Percentiles rank a stretch among this genome's conserved stretches.
Evolutionary conservation across 768 basidiomycete genomes (phyloP).

Genomic region (Pholiota microspora): DNA sequence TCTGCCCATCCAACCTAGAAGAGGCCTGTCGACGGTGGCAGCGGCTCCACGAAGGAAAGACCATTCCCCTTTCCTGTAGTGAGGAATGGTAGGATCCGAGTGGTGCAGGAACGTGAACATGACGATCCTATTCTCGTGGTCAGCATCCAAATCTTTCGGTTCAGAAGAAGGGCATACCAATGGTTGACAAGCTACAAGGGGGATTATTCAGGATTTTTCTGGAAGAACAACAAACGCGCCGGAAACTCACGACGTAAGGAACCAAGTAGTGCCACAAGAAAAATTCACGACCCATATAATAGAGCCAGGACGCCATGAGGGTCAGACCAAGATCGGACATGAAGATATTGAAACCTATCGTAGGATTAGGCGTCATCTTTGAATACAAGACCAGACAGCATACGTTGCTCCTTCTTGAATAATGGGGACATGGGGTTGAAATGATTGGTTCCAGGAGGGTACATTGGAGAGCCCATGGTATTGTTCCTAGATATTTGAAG

Average conservation of each 20-base stretch:
- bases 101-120: slow-evolving; percentile 63
- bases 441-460: slow-evolving; percentile 47
- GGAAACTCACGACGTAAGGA: slow-evolving; percentile 41
- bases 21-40: slow-evolving; percentile 54
- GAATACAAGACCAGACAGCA: neutral
- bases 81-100: slow-evolving; percentile 55
- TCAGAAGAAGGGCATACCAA: slow-evolving; percentile 22
- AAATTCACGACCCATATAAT: slow-evolving; percentile 22
- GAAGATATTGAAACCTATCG: slow-evolving; percentile 28
- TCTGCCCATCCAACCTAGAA: slow-evolving; percentile 56
- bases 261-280: slow-evolving; percentile 33
- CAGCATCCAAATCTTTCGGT: neutral
- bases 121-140: slow-evolving; percentile 22
- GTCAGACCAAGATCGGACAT: slow-evolving; percentile 30
- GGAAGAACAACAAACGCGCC: too few relatives aligned
- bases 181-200: slow-evolving; percentile 39
- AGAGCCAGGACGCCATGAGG: slow-evolving; percentile 24
- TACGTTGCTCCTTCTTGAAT: slow-evolving; percentile 37
- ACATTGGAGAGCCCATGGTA: slow-evolving; percentile 44
- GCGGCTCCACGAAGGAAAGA: slow-evolving; percentile 55
- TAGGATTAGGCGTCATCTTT: neutral
- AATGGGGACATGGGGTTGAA: slow-evolving; percentile 37
- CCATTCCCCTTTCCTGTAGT: slow-evolving; percentile 53
- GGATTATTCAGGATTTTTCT: too few relatives aligned
- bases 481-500: slow-evolving; percentile 31